phyloP scores from a whole-genome alignment of 305 asterid genomes.

The Rubia balearica region DNA sequence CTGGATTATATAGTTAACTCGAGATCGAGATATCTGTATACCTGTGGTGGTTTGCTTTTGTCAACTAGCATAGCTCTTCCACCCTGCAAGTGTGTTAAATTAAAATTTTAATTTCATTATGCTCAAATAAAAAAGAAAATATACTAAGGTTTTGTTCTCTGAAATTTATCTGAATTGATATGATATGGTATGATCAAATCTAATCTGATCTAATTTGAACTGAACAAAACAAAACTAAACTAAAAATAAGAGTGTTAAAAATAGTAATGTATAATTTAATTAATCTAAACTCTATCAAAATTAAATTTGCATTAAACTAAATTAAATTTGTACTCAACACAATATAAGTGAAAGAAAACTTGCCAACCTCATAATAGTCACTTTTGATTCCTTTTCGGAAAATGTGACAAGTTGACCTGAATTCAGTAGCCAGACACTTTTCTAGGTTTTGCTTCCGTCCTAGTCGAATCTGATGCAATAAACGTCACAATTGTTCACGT shows the following conservation, averaged over 20 bases:
- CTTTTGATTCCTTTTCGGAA: constrained; percentile 10
- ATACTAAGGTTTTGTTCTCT: no score
- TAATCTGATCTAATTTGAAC: no score
- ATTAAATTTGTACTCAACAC: no score
- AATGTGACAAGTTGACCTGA: constrained; percentile 7
- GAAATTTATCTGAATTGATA: no score
- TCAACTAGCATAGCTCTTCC: constrained; percentile 5
- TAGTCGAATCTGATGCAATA: constrained; percentile 18
- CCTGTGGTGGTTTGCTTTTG: background rate
- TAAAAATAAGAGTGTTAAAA: no score
- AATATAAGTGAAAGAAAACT: background rate
- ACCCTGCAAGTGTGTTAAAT: background rate
- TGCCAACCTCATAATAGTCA: constrained; percentile 15
- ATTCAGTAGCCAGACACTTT: constrained; percentile 14
- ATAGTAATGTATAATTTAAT: no score
- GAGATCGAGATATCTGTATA: background rate
- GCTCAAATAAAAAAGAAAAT: no score
- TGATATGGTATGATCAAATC: no score
- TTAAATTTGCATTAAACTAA: no score
- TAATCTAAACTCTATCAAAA: no score
- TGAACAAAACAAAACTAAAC: no score
- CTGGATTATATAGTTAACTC: no score
- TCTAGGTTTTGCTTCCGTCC: constrained; percentile 12
- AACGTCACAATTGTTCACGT: background rate
- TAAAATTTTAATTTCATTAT: background rate